Base-by-base conservation (phyloP, 2,329 filamentous ascomycete species). In the Aspergillus costaricaensis region DNA sequence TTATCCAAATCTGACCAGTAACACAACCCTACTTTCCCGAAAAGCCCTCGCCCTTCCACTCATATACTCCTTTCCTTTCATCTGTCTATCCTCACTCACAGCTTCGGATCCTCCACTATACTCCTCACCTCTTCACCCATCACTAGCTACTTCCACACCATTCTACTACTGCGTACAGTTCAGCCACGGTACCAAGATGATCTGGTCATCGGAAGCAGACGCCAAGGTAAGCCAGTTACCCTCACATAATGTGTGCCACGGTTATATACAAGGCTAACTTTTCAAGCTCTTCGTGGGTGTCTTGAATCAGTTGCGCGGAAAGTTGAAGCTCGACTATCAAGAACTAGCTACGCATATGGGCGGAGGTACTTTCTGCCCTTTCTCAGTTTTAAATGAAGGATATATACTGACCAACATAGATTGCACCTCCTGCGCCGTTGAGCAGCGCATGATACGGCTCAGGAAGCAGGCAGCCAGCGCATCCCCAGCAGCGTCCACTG, bases 251-350 rank as follows among this genome's bases (percentile, higher is more conserved):
- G 3, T 53, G 8, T 2, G 4, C 12, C 6, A 41, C n/a, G 36
- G 10, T 38, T 15, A 17, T 1, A 50, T 5, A 7, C n/a, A 14
- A 10, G 1, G 36, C n/a, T 54, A 9, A 5, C 21, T 2, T 14
- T 14, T 10, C 23, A 14, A 65, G 64, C 62, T 65, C 38, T 54
- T 65, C 38, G 30, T 62, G 2, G 64, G 55, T 0, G 58, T 64
- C 3, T 19, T 64, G 4, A 54, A 57, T 10, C 63, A 64, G 9
- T 8, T 57, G 4, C 60, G 55, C 4, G 21, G 43, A 3, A 25
- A 51, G 2, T 2, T 62, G 27, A 65, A 64, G 47, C 56, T 65
- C 1, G 44, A 62, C n/a, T 48, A 62, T 41, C n/a, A 58, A 1
- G 25, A 23, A 1, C 55, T 65, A 0, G 59, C 63, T 0, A 38